Conservation (phyloP, 169 alveolate species). For the Eimeria zaria region DNA sequence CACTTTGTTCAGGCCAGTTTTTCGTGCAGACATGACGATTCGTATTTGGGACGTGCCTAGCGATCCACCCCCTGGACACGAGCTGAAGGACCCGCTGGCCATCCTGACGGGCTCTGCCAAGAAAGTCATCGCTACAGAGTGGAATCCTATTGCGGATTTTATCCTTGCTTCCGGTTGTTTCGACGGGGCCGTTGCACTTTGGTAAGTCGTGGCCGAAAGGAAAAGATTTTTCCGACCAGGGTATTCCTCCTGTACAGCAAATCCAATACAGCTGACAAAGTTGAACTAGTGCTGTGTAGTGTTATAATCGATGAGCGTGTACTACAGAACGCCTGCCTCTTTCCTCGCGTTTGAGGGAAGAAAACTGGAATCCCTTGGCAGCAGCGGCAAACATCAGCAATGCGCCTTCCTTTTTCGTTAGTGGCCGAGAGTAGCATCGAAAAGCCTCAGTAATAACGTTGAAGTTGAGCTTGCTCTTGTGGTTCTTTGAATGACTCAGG, state of each 20-base stretch:
- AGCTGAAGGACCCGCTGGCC: constrained; percentile 80
- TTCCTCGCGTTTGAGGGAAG: background rate
- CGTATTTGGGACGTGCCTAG: constrained; percentile 82
- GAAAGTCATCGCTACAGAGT: constrained; percentile 80
- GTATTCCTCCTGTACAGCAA: background rate
- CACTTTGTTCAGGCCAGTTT: background rate
- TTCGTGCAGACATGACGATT: constrained; percentile 75
- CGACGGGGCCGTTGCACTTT: constrained; percentile 81
- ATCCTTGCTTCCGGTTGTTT: constrained; percentile 83
- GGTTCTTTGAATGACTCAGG: constrained; percentile 39
- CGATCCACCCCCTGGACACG: constrained; percentile 52
- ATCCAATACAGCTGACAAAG: background rate
- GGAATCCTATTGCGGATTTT: constrained; percentile 79
- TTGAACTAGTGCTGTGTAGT: background rate
- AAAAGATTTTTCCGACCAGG: background rate
- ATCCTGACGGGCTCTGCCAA: constrained; percentile 75
- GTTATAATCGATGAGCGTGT: background rate
- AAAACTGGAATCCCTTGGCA: too few species aligned
- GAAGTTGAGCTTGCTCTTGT: background rate
- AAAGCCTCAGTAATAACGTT: background rate
- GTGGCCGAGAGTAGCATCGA: background rate
- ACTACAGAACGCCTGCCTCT: background rate
- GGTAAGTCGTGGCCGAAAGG: constrained; percentile 66
- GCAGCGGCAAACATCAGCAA: background rate
- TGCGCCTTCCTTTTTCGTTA: background rate